Base-by-base conservation (phyloP, 371 early-diverging fungal species). In the Dichotomocladium elegans region DNA sequence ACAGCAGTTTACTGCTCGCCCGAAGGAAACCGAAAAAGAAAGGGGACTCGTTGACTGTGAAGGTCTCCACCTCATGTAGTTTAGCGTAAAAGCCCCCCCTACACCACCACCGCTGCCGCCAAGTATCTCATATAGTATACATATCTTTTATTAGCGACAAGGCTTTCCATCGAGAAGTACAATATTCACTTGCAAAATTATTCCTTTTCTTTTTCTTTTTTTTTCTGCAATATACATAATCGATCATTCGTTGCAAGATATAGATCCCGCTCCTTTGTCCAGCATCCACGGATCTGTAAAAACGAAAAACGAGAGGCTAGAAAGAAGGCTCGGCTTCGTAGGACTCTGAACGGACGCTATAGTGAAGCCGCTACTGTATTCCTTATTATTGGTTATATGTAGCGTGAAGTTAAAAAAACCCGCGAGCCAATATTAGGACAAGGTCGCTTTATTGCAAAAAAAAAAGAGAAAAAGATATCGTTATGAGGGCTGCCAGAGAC, bases 401-500 rank as follows among this genome's bases (percentile, higher is more conserved):
- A 17, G 19, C 15, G 19, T 37, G 10, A 37, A 17, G 37, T 21
- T 37, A 17, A 37, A 6, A 15, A 37, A n/a, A n/a, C n/a, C n/a
- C n/a, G n/a, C n/a, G n/a, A n/a, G n/a, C n/a, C n/a, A n/a, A n/a
- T n/a, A n/a, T n/a, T 21, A 15, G 37, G n/a, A 37, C 21, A 21
- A 37, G 4, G 21, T 37, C 21, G n/a, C 19, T 37, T 37, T 37
- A 37, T 37, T 37, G 37, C n/a, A 37, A n/a, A 37, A 26, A 45
- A 19, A 45, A 25, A 30, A 34, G 35, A 51, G 41, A n/a, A 47
- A 51, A 27, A 11, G 25, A 53, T 15, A n/a, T 15, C 22, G 40
- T 72, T 76, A 81, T 24, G 62, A 72, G 28, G 62, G 47, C 57
- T 73, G 66, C 82, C 82, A 80, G 63, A 82, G 76, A 41, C 80